phyloP scores from a whole-genome alignment of 176 grass and related monocot genomes.

The Tillandsia fasciculata region DNA sequence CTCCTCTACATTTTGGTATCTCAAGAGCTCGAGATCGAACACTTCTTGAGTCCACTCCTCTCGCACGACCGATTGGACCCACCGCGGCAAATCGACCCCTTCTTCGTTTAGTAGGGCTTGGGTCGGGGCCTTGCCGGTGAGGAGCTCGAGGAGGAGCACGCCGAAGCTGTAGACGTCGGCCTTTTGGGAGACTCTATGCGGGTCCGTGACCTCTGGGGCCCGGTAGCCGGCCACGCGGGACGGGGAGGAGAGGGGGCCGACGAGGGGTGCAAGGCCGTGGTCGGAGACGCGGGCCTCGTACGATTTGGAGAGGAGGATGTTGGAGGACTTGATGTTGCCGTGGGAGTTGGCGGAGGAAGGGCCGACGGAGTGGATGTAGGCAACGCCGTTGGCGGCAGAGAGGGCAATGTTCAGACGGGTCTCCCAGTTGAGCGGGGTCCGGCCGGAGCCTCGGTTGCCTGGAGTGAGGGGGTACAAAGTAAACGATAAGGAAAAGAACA shows the following conservation, averaged over 20 bases:
- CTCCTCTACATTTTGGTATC: slow-evolving; percentile 77
- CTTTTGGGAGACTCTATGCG: slow-evolving; percentile 55
- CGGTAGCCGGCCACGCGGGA: slow-evolving; percentile 75
- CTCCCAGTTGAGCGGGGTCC: slow-evolving; percentile 85
- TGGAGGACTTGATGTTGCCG: slow-evolving; percentile 98
- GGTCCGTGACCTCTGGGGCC: slow-evolving; percentile 87
- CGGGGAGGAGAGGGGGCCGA: slow-evolving; percentile 42
- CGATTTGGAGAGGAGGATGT: slow-evolving; percentile 82
- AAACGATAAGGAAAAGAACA: background rate
- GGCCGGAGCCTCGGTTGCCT: slow-evolving; percentile 82
- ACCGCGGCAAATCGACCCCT: slow-evolving; percentile 76
- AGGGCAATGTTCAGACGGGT: slow-evolving; percentile 62
- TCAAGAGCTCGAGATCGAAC: slow-evolving; percentile 93
- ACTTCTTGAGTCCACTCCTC: slow-evolving; percentile 98
- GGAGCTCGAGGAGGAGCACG: slow-evolving; percentile 79
- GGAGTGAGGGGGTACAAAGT: background rate
- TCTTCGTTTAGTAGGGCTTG: slow-evolving; percentile 94
- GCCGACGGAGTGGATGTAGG: slow-evolving; percentile 63
- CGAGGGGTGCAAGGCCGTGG: slow-evolving; percentile 77
- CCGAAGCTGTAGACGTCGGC: slow-evolving; percentile 88
- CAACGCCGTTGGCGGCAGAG: slow-evolving; percentile 48
- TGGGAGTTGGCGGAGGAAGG: slow-evolving; percentile 79
- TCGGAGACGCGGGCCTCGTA: slow-evolving; percentile 85
- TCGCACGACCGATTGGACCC: slow-evolving; percentile 81
- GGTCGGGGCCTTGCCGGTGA: slow-evolving; percentile 88